Conservation (phyloP, 129 eudicot species). For the Apium graveolens region DNA sequence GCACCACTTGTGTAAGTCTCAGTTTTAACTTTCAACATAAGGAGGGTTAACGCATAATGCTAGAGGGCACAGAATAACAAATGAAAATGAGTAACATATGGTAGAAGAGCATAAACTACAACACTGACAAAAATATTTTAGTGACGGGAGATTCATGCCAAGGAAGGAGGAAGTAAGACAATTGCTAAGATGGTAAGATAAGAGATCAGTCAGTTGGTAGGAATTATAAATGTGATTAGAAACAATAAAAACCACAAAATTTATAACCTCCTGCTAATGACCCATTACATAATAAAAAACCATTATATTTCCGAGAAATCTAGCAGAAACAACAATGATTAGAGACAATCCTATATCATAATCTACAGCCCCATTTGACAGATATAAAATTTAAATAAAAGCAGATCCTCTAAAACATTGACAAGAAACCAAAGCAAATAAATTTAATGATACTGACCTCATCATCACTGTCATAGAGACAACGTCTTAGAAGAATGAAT, state of each 20-base stretch:
- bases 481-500: slow-evolving; percentile 68
- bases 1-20: background rate
- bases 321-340: background rate
- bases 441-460: slow-evolving; percentile 59
- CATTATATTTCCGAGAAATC: background rate
- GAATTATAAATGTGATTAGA: background rate
- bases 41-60: background rate
- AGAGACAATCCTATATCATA: background rate
- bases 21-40: background rate
- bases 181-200: background rate
- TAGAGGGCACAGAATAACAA: background rate
- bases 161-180: background rate
- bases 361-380: background rate
- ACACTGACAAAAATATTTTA: background rate
- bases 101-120: background rate
- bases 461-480: slow-evolving; percentile 85
- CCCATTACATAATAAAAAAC: background rate
- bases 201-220: background rate
- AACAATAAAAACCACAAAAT: background rate
- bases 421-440: background rate
- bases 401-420: background rate
- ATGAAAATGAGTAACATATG: background rate
- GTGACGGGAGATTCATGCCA: background rate
- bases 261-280: background rate
- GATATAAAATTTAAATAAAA: background rate